Conservation (phyloP, 2,329 filamentous ascomycete genomes). For the Hypomyces perniciosus region DNA sequence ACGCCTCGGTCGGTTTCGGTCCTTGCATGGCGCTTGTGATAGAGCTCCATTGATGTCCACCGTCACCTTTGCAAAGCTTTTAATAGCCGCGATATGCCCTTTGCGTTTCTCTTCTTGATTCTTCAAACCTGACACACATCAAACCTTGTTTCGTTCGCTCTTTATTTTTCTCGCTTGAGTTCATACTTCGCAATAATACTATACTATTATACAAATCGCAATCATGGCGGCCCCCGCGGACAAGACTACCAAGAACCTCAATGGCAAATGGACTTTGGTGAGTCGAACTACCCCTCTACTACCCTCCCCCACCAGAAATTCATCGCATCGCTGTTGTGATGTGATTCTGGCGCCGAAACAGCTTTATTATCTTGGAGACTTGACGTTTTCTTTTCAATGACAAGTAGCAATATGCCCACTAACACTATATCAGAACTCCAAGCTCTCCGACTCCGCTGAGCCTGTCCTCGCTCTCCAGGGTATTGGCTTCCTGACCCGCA, state of each 20-base stretch:
- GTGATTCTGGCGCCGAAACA: neutral
- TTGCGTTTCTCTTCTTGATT: no score
- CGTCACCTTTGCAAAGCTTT: no score
- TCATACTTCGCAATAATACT: neutral
- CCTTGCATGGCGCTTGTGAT: no score
- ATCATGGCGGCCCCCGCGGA: constrained; percentile 66
- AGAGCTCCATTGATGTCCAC: no score
- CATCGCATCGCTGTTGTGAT: neutral
- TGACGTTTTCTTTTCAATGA: neutral
- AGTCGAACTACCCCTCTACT: constrained; percentile 19
- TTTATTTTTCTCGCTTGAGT: neutral
- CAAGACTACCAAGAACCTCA: constrained; percentile 62
- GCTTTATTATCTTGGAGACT: neutral
- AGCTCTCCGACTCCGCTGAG: constrained; percentile 63
- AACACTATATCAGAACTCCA: constrained; percentile 58
- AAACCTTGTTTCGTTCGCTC: neutral
- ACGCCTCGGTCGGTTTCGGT: no score
- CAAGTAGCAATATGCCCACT: neutral
- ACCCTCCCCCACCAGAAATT: neutral
- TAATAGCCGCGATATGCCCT: no score
- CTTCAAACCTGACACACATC: no score
- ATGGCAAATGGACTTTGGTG: constrained; percentile 66
- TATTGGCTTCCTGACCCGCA: constrained; percentile 66
- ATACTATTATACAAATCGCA: constrained; percentile 4
- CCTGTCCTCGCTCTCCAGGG: constrained; percentile 66